phyloP scores from a whole-genome alignment of 768 basidiomycete genomes.

The Calocybe indica region DNA sequence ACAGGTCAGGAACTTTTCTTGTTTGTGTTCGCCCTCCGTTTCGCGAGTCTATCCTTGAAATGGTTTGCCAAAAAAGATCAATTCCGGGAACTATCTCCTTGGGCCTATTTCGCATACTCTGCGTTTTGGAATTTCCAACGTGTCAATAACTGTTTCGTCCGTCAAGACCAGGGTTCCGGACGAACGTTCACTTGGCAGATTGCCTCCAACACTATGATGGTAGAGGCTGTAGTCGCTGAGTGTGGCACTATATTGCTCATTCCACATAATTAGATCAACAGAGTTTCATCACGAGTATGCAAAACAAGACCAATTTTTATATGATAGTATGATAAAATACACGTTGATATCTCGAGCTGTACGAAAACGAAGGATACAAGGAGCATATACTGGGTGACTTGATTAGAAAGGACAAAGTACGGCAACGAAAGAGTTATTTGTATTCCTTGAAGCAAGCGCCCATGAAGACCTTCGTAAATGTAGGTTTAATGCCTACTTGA shows the following conservation, averaged over 20 bases:
- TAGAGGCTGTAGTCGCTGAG: too few species aligned
- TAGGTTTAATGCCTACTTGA: conserved; percentile 2
- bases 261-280: too few species aligned
- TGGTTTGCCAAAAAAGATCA: background rate
- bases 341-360: conserved; percentile 27
- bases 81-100: background rate
- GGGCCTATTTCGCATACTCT: too few species aligned
- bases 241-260: too few species aligned
- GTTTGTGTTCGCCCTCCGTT: conserved; percentile 1
- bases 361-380: conserved; percentile 28
- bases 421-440: background rate
- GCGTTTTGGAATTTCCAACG: too few species aligned
- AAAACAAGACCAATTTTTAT: conserved; percentile 17
- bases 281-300: too few species aligned
- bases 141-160: too few species aligned
- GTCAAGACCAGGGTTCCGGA: too few species aligned
- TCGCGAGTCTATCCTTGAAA: background rate
- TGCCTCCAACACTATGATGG: too few species aligned
- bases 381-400: conserved; percentile 13
- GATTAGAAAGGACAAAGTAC: conserved; percentile 10
- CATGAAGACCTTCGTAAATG: conserved; percentile 9
- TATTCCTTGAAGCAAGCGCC: conserved; percentile 10
- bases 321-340: conserved; percentile 33
- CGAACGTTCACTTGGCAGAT: too few species aligned
- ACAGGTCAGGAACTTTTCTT: background rate